These are phyloP conservation scores for Fusarium siculi DNA, from an alignment of 2,329 filamentous ascomycete genomes.

Conservation along the genomic window DNA sequence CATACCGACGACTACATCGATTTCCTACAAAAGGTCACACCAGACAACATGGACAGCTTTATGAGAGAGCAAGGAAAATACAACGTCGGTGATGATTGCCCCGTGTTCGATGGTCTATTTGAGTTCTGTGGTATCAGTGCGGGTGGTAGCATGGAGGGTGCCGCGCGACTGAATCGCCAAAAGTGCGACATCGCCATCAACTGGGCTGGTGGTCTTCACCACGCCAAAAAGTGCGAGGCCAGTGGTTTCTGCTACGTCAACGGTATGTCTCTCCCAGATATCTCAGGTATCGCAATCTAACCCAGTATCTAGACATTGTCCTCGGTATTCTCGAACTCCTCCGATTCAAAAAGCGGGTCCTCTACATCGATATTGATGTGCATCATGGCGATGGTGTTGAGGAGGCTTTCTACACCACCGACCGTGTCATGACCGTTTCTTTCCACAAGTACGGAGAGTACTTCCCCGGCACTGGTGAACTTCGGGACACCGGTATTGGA, in stretches of 20 bases:
- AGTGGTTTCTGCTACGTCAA: conserved; percentile 99
- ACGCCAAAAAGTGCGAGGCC: conserved; percentile 96
- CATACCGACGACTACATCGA: conserved; percentile 97
- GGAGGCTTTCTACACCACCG: conserved; percentile 91
- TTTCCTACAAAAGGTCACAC: conserved; percentile 93
- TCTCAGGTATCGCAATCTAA: conserved; percentile 11
- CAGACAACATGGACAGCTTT: conserved; percentile 97
- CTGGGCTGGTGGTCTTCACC: conserved; percentile 96
- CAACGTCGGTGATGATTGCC: conserved; percentile 96
- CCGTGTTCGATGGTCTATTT: conserved; percentile 97
- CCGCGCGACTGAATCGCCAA: conserved; percentile 85
- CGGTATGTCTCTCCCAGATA: conserved; percentile 63
- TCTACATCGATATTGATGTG: conserved; percentile 97
- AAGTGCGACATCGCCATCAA: conserved; percentile 98
- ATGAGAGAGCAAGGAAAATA: conserved; percentile 91
- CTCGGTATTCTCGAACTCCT: conserved; percentile 93
- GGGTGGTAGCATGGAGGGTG: conserved; percentile 93
- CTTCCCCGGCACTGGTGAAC: conserved; percentile 90
- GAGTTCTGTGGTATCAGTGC: conserved; percentile 96
- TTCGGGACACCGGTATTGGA: conserved; percentile 87
- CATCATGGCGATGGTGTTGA: conserved; percentile 95
- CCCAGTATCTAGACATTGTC: conserved; percentile 79
- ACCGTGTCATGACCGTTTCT: conserved; percentile 91
- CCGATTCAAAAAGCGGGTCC: conserved; percentile 90
- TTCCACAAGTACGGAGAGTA: conserved; percentile 98